These are phyloP conservation scores for Senna siamea DNA, from an alignment of 306 rosid genomes.

Conservation along the genomic window DNA sequence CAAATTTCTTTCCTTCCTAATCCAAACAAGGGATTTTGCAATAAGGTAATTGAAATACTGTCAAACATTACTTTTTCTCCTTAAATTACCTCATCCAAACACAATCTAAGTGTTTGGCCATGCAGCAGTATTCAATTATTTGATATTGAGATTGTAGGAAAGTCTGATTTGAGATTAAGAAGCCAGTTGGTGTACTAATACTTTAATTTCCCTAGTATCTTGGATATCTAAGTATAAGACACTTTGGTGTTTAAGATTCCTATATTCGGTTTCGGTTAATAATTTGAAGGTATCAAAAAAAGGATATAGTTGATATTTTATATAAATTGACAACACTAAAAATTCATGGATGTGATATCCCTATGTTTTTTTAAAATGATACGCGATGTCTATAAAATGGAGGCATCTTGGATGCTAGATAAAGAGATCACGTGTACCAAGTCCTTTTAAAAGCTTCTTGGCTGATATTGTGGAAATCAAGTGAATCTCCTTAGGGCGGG, in stretches of 20 bases:
- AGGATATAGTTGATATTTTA: neutral
- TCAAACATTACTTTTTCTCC: too few relatives aligned
- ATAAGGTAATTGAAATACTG: too few relatives aligned
- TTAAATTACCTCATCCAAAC: too few relatives aligned
- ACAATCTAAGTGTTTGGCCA: neutral
- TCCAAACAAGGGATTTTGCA: too few relatives aligned
- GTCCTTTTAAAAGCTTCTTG: neutral
- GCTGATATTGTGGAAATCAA: neutral
- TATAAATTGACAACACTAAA: neutral
- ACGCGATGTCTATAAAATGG: neutral
- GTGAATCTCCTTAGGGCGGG: neutral
- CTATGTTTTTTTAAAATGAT: neutral
- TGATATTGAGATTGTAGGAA: neutral
- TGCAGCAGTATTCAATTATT: neutral
- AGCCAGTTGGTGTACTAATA: neutral
- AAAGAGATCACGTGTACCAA: neutral
- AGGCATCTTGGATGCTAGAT: neutral
- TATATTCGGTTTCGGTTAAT: too few relatives aligned
- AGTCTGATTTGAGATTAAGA: neutral
- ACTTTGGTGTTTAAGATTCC: neutral
- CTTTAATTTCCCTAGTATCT: neutral
- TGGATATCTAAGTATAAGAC: neutral
- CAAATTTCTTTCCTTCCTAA: too few relatives aligned
- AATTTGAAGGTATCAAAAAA: neutral
- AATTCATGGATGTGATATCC: neutral